A percentile compares a stretch with the other conserved stretches of the same genome.
Evolutionary conservation across 371 early-diverging fungal genomes (phyloP).

Genomic region (Syncephalis plumigaleata): DNA sequence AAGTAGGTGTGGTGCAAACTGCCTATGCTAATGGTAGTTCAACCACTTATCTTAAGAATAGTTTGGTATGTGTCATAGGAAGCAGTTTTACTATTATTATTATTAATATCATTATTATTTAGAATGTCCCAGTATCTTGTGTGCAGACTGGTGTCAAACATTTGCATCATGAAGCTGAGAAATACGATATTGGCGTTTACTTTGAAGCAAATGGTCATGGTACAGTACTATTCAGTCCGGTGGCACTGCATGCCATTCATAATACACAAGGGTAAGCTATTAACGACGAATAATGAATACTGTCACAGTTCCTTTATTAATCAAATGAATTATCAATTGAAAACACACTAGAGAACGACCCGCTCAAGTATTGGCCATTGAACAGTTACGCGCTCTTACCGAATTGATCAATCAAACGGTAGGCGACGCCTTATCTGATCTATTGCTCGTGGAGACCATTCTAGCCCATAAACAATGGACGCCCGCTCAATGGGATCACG

Average conservation of each 20-base stretch:
- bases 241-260: constrained; percentile 59
- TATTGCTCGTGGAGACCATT: constrained; percentile 90
- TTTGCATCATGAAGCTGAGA: constrained; percentile 93
- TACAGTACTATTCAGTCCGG: constrained; percentile 87
- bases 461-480: constrained; percentile 65
- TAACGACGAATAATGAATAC: no score
- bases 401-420: constrained; percentile 96
- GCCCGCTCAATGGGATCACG: constrained; percentile 75
- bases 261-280: constrained; percentile 32
- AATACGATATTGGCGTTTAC: constrained; percentile 97
- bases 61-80: constrained; percentile 32
- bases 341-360: constrained; percentile 33
- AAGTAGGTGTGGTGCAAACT: constrained; percentile 96
- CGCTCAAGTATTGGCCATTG: constrained; percentile 60
- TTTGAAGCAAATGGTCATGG: constrained; percentile 99
- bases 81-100: no score
- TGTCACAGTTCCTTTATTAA: no score
- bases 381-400: constrained; percentile 57
- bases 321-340: no score
- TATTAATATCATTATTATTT: no score
- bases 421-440: constrained; percentile 97
- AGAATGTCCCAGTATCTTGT: constrained; percentile 78
- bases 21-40: constrained; percentile 98
- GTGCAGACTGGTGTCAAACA: constrained; percentile 99
- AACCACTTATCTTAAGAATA: constrained; percentile 74